Conservation (phyloP, 768 basidiomycete genomes). For the Trametes coccinea region DNA sequence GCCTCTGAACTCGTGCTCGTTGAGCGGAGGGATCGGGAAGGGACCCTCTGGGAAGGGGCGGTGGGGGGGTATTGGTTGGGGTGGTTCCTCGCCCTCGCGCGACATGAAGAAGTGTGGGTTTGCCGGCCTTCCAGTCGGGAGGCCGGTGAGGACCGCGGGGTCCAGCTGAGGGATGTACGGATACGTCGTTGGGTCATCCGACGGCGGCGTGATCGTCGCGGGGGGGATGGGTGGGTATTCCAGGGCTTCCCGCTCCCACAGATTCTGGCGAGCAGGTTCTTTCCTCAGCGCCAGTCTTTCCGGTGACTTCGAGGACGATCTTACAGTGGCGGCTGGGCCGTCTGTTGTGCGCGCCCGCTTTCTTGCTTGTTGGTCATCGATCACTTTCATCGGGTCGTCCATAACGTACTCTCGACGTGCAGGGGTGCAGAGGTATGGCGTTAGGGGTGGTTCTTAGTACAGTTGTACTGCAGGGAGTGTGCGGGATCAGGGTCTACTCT, state of each 20-base stretch:
- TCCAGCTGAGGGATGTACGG: neutral
- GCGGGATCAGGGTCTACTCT: too few species aligned
- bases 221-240: neutral
- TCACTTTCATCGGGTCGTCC: too few species aligned
- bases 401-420: too few species aligned
- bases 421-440: too few species aligned
- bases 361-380: neutral
- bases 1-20: neutral
- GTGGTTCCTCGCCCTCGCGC: neutral
- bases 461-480: too few species aligned
- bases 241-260: neutral
- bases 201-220: neutral
- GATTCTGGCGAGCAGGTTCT: neutral
- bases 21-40: neutral
- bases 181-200: too few species aligned
- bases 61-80: neutral
- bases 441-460: too few species aligned
- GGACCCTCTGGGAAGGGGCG: constrained; percentile 4
- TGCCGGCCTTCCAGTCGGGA: neutral
- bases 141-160: neutral
- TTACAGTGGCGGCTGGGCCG: neutral
- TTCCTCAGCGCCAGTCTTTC: neutral
- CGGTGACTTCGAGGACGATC: neutral
- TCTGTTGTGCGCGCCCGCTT: neutral
- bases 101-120: constrained; percentile 1